Conservation (phyloP, 371 early-diverging fungal species). For the Mucor sp. region DNA sequence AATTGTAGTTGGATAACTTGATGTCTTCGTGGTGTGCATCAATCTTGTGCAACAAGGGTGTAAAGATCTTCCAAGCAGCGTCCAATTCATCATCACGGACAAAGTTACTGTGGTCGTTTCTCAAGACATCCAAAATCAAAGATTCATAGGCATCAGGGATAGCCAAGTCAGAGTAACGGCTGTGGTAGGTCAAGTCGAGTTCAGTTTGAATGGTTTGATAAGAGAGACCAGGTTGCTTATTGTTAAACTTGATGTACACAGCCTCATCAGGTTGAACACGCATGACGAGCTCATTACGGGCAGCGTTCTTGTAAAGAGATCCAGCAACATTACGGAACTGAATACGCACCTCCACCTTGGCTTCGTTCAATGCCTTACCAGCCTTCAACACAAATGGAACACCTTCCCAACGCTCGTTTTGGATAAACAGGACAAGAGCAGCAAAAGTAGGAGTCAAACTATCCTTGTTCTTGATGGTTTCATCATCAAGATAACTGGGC, state of each 20-base stretch:
- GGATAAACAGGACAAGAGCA: slow-evolving; percentile 78
- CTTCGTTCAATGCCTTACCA: slow-evolving; percentile 94
- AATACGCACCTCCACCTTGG: slow-evolving; percentile 92
- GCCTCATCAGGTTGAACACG: slow-evolving; percentile 95
- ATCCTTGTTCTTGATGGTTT: slow-evolving; percentile 77
- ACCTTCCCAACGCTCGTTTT: slow-evolving; percentile 96
- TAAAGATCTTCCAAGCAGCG: slow-evolving; percentile 97
- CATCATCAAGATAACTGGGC: slow-evolving; percentile 91
- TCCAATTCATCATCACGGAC: slow-evolving; percentile 95
- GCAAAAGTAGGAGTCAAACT: slow-evolving; percentile 93
- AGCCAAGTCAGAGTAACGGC: slow-evolving; percentile 77
- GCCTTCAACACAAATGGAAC: slow-evolving; percentile 97
- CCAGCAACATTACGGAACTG: slow-evolving; percentile 92
- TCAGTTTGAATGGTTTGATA: slow-evolving; percentile 77
- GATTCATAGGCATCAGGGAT: slow-evolving; percentile 98
- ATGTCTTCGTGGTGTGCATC: slow-evolving; percentile 61
- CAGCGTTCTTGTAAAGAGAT: slow-evolving; percentile 65
- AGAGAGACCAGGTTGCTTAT: slow-evolving; percentile 86
- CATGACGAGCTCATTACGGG: slow-evolving; percentile 95
- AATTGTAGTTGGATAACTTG: slow-evolving; percentile 72
- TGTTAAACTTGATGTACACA: slow-evolving; percentile 94
- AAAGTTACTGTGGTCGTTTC: slow-evolving; percentile 95
- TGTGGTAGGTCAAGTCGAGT: slow-evolving; percentile 88
- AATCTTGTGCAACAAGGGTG: slow-evolving; percentile 90
- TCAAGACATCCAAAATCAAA: slow-evolving; percentile 86